Evolutionary conservation across 2,329 filamentous ascomycete species (phyloP).

Genomic region (Penicillium verrucosum): DNA sequence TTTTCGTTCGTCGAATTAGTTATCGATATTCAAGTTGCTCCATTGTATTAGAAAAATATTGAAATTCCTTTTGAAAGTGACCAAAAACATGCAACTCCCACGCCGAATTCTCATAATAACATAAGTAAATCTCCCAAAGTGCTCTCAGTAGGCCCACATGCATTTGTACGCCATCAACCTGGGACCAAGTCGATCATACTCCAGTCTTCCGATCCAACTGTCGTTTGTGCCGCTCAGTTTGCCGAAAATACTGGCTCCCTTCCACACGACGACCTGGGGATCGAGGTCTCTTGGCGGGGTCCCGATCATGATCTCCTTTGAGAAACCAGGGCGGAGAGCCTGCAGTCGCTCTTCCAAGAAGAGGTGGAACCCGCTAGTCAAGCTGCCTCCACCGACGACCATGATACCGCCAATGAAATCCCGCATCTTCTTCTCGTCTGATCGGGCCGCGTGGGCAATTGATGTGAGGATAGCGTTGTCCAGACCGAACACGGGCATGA

Average conservation of each 20-base stretch:
- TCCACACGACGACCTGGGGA: slow-evolving; percentile 96
- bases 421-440: slow-evolving; percentile 87
- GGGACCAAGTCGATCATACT: slow-evolving; percentile 82
- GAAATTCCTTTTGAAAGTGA: background rate
- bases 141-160: slow-evolving; percentile 56
- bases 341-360: slow-evolving; percentile 82
- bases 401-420: slow-evolving; percentile 89
- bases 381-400: slow-evolving; percentile 80
- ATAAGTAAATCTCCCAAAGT: slow-evolving; percentile 8
- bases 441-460: slow-evolving; percentile 80
- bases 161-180: slow-evolving; percentile 81
- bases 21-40: background rate
- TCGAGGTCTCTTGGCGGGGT: slow-evolving; percentile 87
- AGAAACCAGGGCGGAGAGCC: slow-evolving; percentile 57
- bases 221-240: slow-evolving; percentile 84
- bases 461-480: slow-evolving; percentile 87
- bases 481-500: slow-evolving; percentile 77
- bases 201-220: slow-evolving; percentile 83
- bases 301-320: slow-evolving; percentile 65
- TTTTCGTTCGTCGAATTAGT: background rate
- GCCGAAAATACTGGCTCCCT: slow-evolving; percentile 94
- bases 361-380: slow-evolving; percentile 73
- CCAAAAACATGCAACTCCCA: slow-evolving; percentile 7
- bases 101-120: slow-evolving; percentile 22
- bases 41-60: slow-evolving; percentile 3